phyloP scores from a whole-genome alignment of 306 rosid species.

The Calophaca sinica region DNA sequence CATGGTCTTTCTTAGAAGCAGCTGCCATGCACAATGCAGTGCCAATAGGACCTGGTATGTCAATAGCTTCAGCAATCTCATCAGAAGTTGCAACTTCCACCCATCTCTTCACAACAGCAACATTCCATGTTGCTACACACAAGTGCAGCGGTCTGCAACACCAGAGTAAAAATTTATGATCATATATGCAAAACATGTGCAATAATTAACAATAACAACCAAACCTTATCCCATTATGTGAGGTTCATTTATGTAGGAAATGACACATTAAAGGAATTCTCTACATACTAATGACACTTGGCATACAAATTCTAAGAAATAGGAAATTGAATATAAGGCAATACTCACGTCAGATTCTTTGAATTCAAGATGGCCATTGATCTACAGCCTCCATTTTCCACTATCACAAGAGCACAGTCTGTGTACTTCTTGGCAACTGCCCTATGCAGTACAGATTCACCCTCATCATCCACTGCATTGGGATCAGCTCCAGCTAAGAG shows the following conservation, averaged over 20 bases:
- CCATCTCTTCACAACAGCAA: slow-evolving; percentile 94
- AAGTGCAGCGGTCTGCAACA: slow-evolving; percentile 88
- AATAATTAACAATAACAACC: slow-evolving; percentile 17
- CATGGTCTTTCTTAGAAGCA: slow-evolving; percentile 93
- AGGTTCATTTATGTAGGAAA: slow-evolving; percentile 26
- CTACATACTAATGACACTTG: neutral
- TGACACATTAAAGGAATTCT: slow-evolving; percentile 19
- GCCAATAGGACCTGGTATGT: slow-evolving; percentile 80
- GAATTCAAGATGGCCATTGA: slow-evolving; percentile 87
- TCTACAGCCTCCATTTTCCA: slow-evolving; percentile 96
- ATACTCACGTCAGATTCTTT: slow-evolving; percentile 85
- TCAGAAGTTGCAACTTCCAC: slow-evolving; percentile 83
- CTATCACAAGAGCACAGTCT: slow-evolving; percentile 91
- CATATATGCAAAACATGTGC: slow-evolving; percentile 39
- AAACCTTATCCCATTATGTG: slow-evolving; percentile 28
- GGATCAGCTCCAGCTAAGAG: slow-evolving; percentile 98
- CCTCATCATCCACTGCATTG: slow-evolving; percentile 94
- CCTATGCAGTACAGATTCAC: slow-evolving; percentile 94
- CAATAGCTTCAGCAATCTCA: slow-evolving; percentile 89
- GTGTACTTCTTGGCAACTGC: slow-evolving; percentile 92
- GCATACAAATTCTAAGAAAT: slow-evolving; percentile 28
- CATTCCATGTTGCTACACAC: slow-evolving; percentile 96
- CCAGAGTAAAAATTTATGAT: slow-evolving; percentile 42
- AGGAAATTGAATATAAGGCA: neutral
- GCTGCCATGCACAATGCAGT: slow-evolving; percentile 99